Evolutionary conservation across 179 eudicot genomes (phyloP).

Genomic region (Sideroxylon spinosum): DNA sequence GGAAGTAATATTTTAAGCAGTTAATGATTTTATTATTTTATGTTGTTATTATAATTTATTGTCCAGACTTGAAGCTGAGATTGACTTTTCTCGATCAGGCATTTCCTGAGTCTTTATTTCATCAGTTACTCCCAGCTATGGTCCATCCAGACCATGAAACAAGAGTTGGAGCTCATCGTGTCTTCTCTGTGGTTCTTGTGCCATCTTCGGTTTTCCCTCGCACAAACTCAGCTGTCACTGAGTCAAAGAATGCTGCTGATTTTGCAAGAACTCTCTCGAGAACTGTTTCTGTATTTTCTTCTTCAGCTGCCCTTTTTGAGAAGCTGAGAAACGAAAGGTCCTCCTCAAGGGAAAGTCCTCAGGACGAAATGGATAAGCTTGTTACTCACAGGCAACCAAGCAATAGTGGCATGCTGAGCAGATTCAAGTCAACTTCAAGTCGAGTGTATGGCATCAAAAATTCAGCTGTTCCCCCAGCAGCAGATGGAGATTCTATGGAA

Average conservation of each 20-base stretch:
- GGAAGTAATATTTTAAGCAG: not conserved
- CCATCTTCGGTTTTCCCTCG: conserved; percentile 69
- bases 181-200: conserved; percentile 71
- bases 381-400: conserved; percentile 32
- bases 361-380: conserved; percentile 39
- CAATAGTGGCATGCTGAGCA: conserved; percentile 50
- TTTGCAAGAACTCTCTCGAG: conserved; percentile 82
- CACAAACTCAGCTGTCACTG: conserved; percentile 26
- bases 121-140: conserved; percentile 75
- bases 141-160: conserved; percentile 75
- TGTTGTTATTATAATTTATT: not conserved
- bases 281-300: conserved; percentile 54
- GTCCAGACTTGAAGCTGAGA: conserved; percentile 3
- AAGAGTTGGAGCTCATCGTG: conserved; percentile 60
- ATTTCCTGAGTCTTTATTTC: conserved; percentile 73
- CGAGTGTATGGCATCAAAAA: conserved; percentile 48
- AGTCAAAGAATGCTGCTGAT: conserved; percentile 36
- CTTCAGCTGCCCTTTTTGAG: conserved; percentile 71
- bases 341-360: conserved; percentile 24
- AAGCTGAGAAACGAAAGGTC: conserved; percentile 54
- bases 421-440: conserved; percentile 73
- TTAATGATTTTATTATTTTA: not conserved
- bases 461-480: conserved; percentile 26
- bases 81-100: conserved; percentile 22
- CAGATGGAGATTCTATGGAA: conserved; percentile 31